Evolutionary conservation across 441 rosid species (phyloP), one percentile per base, ranked within the genome.

Genomic region (Dalechampia spathulata): DNA sequence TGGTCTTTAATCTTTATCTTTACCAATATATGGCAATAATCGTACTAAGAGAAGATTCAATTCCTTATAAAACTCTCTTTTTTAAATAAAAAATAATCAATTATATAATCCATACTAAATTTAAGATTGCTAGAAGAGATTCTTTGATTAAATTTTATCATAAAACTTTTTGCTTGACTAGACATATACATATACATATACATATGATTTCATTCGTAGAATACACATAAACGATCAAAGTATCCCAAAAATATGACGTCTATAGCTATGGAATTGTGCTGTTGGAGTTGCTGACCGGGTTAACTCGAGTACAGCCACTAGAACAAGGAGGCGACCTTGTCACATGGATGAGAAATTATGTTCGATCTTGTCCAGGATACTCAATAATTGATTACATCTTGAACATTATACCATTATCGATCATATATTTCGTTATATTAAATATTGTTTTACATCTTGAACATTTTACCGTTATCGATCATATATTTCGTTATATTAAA

Each of bases 191-290:
- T n/a, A n/a, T n/a, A n/a, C n/a, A n/a, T n/a, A n/a, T n/a, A n/a
- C n/a, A n/a, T n/a, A n/a, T n/a, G n/a, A n/a, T n/a, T n/a, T n/a
- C n/a, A 84, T 28, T 61, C 86, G 59, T 82, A 93, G 97, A 89
- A 74, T 93, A 93, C 61, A 97, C 99, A 2, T 92, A 86, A 72
- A 89, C 97, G 0, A 86, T 89, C 97, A 92, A 82, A 75, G 88
- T 93, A 39, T 83, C 99, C 0, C 97, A 93, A 74, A 93, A 89
- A 76, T 93, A 97, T 46, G 99, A 93, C 66, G 82, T 78, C 65
- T 93, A 93, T 61, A 93, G 99, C 74, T 93, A 83, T 3, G 99
- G 97, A 27, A 96, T 93, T 41, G 96, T 93, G 47, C 75, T 89
- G 7, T 62, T 93, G 39, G 99, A 93, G 71, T 63, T 93, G 81